Conservation (phyloP, 305 asterid genomes). For the Solanum hybrid region DNA sequence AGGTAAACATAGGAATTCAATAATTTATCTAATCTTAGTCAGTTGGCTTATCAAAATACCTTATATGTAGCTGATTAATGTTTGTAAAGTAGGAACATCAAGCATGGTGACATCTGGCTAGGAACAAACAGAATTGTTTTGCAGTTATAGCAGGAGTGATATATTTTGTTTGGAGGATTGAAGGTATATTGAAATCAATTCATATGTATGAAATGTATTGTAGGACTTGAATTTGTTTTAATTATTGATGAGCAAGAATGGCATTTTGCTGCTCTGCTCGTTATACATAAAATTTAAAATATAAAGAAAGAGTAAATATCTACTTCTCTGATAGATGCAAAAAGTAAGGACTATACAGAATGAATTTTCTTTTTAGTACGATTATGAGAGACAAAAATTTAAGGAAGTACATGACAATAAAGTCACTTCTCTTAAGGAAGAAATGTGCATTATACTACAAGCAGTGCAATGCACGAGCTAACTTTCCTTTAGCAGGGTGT, state of each 20-base stretch:
- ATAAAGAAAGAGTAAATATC: neutral
- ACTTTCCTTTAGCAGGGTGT: too few relatives aligned
- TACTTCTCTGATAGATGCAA: neutral
- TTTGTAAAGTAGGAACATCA: too few relatives aligned
- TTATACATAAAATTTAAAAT: neutral
- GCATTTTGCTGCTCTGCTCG: conserved; percentile 70
- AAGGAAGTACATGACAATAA: neutral
- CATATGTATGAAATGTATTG: neutral
- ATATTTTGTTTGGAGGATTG: neutral
- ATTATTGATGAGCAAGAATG: neutral
- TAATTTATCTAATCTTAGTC: too few relatives aligned
- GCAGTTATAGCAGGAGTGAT: neutral
- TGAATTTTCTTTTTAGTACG: neutral
- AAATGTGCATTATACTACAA: too few relatives aligned
- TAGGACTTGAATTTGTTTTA: neutral
- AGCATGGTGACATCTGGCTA: too few relatives aligned
- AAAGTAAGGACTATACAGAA: neutral
- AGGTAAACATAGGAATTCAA: too few relatives aligned
- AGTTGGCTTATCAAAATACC: too few relatives aligned
- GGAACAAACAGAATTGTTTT: too few relatives aligned
- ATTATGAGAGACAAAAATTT: neutral
- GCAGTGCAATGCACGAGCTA: too few relatives aligned
- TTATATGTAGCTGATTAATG: too few relatives aligned
- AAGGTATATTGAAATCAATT: neutral
- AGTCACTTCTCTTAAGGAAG: too few relatives aligned